Evolutionary conservation across 1,284 basidiomycete genomes (phyloP).

Genomic region (Mycena sp.): DNA sequence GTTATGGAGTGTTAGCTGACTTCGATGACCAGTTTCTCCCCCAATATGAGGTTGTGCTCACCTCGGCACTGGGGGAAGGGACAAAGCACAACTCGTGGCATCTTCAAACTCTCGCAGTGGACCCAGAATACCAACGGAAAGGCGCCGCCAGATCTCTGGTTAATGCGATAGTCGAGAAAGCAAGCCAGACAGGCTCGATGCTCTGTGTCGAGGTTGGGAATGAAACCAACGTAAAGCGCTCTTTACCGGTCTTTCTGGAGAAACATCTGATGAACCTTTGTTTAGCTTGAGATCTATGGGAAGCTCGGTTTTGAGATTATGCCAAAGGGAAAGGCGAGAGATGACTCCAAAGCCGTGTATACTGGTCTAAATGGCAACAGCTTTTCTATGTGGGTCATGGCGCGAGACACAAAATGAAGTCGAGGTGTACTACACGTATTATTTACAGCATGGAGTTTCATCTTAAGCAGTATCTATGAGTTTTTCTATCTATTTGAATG

Average conservation of each 20-base stretch:
- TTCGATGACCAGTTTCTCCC: conserved; percentile 29
- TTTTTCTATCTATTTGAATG: too few species aligned
- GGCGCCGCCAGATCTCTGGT: conserved; percentile 13
- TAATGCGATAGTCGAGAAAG: conserved; percentile 9
- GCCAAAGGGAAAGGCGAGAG: not conserved
- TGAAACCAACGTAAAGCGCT: conserved; percentile 5
- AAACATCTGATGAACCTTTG: not conserved
- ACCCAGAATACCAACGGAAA: conserved; percentile 21
- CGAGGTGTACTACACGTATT: too few species aligned
- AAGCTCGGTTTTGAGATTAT: conserved; percentile 1
- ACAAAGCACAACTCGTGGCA: conserved; percentile 29
- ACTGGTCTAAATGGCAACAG: not conserved
- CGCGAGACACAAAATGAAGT: not conserved
- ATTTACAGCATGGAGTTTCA: too few species aligned
- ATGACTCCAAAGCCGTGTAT: not conserved
- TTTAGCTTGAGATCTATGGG: not conserved
- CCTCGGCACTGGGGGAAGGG: conserved; percentile 21
- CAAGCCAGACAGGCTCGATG: not conserved
- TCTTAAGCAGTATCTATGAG: too few species aligned
- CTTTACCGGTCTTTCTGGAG: not conserved
- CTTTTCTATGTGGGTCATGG: conserved; percentile 3
- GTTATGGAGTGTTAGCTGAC: not conserved
- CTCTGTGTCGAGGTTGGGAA: not conserved
- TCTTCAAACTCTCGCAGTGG: conserved; percentile 28
- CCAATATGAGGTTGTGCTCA: conserved; percentile 10